Evolutionary conservation across 139 green algal genomes (phyloP).

Genomic region (Marvania coccoides): DNA sequence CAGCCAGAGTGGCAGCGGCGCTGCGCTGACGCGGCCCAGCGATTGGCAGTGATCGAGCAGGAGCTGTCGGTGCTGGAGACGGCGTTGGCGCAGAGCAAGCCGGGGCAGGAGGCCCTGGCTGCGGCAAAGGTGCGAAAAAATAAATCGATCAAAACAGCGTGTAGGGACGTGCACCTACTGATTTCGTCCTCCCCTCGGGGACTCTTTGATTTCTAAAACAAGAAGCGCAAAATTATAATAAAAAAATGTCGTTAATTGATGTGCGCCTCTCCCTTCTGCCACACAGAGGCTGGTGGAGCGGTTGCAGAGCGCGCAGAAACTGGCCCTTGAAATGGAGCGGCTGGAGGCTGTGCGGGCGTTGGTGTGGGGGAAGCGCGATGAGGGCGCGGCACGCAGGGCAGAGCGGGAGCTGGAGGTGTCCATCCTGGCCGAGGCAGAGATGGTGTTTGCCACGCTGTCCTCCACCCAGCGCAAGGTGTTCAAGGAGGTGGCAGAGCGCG

Average conservation of each 20-base stretch:
- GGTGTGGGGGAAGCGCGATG: conserved; percentile 8
- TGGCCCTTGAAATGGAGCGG: conserved; percentile 16
- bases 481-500: neutral
- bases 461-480: conserved; percentile 52
- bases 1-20: conserved; percentile 18
- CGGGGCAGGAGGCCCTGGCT: neutral
- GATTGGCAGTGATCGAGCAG: neutral
- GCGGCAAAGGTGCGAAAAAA: conserved; percentile 17
- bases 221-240: no score
- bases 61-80: conserved; percentile 13
- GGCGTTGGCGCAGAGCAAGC: neutral
- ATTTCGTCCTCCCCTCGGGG: no score
- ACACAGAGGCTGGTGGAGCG: conserved; percentile 20
- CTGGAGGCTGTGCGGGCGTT: conserved; percentile 26
- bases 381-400: conserved; percentile 25
- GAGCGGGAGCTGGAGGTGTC: conserved; percentile 35
- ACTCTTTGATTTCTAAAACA: no score
- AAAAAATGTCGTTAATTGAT: no score
- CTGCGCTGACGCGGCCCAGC: neutral
- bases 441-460: conserved; percentile 81
- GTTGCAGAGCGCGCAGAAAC: neutral
- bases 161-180: no score
- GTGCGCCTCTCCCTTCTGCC: neutral
- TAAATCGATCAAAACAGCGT: no score
- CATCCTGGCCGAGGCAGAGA: conserved; percentile 57